These are phyloP conservation scores for Ormosia semicastrata DNA, from an alignment of 306 rosid genomes.

Conservation along the genomic window DNA sequence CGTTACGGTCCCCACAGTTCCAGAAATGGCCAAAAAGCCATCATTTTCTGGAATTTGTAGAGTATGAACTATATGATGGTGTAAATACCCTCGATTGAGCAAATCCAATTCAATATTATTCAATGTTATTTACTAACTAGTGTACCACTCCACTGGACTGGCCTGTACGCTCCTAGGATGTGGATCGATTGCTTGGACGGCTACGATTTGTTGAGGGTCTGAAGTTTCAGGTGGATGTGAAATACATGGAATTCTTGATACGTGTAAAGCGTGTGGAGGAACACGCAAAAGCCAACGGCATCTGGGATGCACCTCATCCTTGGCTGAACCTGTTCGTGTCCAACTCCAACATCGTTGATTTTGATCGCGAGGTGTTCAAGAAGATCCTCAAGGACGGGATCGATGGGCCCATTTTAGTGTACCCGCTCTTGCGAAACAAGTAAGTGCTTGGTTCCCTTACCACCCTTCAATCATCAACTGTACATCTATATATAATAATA, in stretches of 20 bases:
- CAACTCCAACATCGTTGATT: constrained; percentile 43
- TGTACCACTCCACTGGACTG: too few relatives aligned
- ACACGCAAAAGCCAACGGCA: constrained; percentile 61
- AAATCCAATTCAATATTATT: not conserved
- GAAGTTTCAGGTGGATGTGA: constrained; percentile 60
- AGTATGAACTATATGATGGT: constrained; percentile 37
- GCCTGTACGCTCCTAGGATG: constrained; percentile 36
- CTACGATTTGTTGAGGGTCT: constrained; percentile 53
- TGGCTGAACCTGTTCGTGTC: constrained; percentile 80
- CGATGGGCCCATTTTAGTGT: constrained; percentile 73
- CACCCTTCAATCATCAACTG: not conserved
- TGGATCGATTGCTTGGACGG: constrained; percentile 48
- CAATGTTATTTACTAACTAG: too few relatives aligned
- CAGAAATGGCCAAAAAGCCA: constrained; percentile 71
- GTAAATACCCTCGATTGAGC: constrained; percentile 9
- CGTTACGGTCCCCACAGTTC: constrained; percentile 72
- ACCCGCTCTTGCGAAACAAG: constrained; percentile 74
- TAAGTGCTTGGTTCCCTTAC: constrained; percentile 26
- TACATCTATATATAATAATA: too few relatives aligned
- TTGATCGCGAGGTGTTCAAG: constrained; percentile 70
- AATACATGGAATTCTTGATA: constrained; percentile 62
- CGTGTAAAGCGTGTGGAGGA: constrained; percentile 88
- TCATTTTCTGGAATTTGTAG: constrained; percentile 73
- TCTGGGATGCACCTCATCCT: constrained; percentile 87
- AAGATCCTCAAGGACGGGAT: constrained; percentile 60